Base-by-base conservation (phyloP, 768 basidiomycete genomes). In the Collybia sp. region DNA sequence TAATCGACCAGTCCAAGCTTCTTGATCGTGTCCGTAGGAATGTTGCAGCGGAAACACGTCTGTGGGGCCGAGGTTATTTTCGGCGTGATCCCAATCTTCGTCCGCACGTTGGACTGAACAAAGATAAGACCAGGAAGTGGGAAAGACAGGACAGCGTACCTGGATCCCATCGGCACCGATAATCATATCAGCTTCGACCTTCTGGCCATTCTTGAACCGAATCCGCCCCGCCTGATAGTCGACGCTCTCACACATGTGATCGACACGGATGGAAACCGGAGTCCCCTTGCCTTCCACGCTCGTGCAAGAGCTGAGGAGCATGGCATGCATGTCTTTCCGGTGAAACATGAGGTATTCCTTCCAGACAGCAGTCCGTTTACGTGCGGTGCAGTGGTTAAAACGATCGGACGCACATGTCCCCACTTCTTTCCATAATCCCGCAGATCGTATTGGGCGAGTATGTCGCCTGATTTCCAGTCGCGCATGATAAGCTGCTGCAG, bases 1-100 rank as follows among this genome's bases (percentile, higher is more conserved):
- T 61, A 58, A 19, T 62, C 50, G 37, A 61, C 58, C 5, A 65
- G 51, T 6, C 64, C 62, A 8, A 65, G 50, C 36, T 51, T 50
- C 49, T 60, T 57, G 42, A 65, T 50, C 32, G 61, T 61, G 34
- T 55, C 50, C 1, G 57, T 57, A 36, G 49, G 43, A 15, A 65
- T 61, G 42, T 65, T 65, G 48, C 62, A 62, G 13, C 64, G 56
- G 40, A 63, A 65, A 45, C 64, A 65, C 2, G 64, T 65, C 47
- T 65, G 64, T 15, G 61, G 58, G 1, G 62, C 57, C 3, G 64
- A 58, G 43, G 56, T 57, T 42, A 50, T 61, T 36, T 65, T 55
- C 10, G 62, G 62, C 15, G 52, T 45, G 37, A 63, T 51, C 10
- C 59, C 62, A n/a, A 16, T 42, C 13, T 13, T 10, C 4, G 35